Evolutionary conservation across 768 basidiomycete species (phyloP), one percentile per base, ranked within the genome.

Genomic region (Lanmaoa pseudosensibilis): DNA sequence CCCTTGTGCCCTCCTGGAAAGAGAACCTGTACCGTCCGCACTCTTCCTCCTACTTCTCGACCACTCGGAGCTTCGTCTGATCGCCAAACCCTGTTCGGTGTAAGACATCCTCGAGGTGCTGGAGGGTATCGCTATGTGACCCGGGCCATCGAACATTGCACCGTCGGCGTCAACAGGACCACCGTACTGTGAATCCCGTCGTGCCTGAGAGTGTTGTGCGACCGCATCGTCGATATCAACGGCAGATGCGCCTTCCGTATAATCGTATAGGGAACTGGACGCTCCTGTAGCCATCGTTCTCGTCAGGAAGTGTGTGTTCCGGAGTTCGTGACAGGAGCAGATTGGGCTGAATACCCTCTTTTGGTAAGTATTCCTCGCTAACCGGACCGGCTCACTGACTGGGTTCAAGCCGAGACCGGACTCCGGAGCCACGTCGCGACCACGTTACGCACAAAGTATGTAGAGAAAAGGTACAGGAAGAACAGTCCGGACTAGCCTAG

Each of bases 241-340:
- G 8, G 84, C 77, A 12, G 89, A 87, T 34, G 92, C 92, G 39
- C 91, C 92, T 63, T 94, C 92, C 2, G 92, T 93, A 69, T 94
- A 94, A 74, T 94, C 92, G 61, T 78, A 38, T 8, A 55, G 47
- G 32, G 68, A 38, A 21, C 40, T 54, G 27, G 72, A 50, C 38
- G 54, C 27, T 13, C 49, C 43, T 6, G 58, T 9, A 15, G 60
- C 49, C 70, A 71, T 72, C 8, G 47, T 43, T 47, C 37, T 46
- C 6, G 13, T 47, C 36, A 5, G 21, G 43, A 56, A 40, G 46
- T 1, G 19, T 10, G 1, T 27, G 9, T n/a, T 27, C n/a, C 13
- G 19, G 33, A 15, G 25, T 41, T 37, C 16, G 36, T 2, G 11
- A 9, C 46, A 18, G 12, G 9, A 46, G 43, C 1, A 4, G 27